These are phyloP conservation scores for Hymenoscyphus fructigenus DNA, from an alignment of 2,329 filamentous ascomycete species.

Conservation along the genomic window DNA sequence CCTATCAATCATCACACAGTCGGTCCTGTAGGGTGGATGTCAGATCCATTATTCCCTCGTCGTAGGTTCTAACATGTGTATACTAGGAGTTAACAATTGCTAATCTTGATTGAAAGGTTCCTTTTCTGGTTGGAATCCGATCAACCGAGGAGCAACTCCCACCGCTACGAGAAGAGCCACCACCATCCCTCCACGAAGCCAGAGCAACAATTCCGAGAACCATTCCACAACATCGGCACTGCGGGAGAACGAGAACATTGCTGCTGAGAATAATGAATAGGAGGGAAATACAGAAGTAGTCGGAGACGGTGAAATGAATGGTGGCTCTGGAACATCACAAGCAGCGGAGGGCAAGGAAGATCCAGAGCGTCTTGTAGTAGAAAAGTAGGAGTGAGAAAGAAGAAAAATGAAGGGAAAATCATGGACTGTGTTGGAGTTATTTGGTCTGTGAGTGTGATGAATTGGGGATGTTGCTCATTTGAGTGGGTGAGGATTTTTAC, in stretches of 20 bases:
- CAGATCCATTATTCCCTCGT: background rate
- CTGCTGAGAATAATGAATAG: background rate
- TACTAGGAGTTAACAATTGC: background rate
- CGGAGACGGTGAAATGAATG: background rate
- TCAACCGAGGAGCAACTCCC: background rate
- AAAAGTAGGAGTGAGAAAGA: background rate
- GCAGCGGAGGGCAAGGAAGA: too few relatives aligned
- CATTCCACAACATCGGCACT: background rate
- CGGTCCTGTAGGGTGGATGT: background rate
- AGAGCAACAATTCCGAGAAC: background rate
- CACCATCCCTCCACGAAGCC: background rate
- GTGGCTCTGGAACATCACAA: background rate
- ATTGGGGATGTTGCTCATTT: too few relatives aligned
- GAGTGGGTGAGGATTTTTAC: too few relatives aligned
- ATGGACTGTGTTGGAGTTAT: too few relatives aligned
- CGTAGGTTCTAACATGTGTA: background rate
- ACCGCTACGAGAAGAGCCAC: background rate
- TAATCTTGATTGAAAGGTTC: background rate
- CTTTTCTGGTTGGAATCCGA: background rate
- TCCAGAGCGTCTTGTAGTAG: background rate
- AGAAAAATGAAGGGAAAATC: background rate
- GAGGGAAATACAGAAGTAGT: background rate
- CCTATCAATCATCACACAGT: background rate
- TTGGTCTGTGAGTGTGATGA: too few relatives aligned
- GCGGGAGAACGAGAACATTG: background rate